These are phyloP conservation scores for Combretum micranthum DNA, from an alignment of 345 rosid genomes.

Conservation along the genomic window DNA sequence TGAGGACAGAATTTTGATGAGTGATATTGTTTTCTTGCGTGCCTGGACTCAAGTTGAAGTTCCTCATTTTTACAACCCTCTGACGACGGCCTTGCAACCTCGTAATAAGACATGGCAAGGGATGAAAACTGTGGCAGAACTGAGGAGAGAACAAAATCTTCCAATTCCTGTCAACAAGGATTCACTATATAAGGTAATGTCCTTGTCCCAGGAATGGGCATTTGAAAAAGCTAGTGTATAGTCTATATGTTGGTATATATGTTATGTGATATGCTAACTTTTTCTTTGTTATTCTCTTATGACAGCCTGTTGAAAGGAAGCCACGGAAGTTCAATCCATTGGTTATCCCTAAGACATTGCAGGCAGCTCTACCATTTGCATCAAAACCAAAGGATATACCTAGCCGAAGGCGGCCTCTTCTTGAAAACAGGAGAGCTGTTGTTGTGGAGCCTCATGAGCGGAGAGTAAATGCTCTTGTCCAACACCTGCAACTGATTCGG, in stretches of 20 bases:
- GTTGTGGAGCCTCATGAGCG: slow-evolving; percentile 66
- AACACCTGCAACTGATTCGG: slow-evolving; percentile 50
- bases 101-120: slow-evolving; percentile 75
- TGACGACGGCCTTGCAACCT: slow-evolving; percentile 88
- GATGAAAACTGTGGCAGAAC: slow-evolving; percentile 82
- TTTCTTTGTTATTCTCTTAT: slow-evolving; percentile 4
- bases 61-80: slow-evolving; percentile 67
- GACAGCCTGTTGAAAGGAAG: slow-evolving; percentile 74
- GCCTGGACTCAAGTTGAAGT: slow-evolving; percentile 82
- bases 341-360: slow-evolving; percentile 67
- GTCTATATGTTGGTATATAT: neutral
- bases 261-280: neutral
- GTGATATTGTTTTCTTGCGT: slow-evolving; percentile 79
- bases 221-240: neutral
- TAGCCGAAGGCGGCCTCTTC: slow-evolving; percentile 30
- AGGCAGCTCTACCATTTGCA: slow-evolving; percentile 61
- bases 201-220: neutral
- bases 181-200: slow-evolving; percentile 73
- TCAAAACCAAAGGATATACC: slow-evolving; percentile 78
- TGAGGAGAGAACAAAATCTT: slow-evolving; percentile 63
- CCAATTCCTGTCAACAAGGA: slow-evolving; percentile 79
- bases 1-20: slow-evolving; percentile 89
- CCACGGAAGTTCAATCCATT: slow-evolving; percentile 63
- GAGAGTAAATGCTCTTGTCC: slow-evolving; percentile 43
- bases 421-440: slow-evolving; percentile 69